Evolutionary conservation across 306 rosid species (phyloP).

Genomic region (Alnus rubra): DNA sequence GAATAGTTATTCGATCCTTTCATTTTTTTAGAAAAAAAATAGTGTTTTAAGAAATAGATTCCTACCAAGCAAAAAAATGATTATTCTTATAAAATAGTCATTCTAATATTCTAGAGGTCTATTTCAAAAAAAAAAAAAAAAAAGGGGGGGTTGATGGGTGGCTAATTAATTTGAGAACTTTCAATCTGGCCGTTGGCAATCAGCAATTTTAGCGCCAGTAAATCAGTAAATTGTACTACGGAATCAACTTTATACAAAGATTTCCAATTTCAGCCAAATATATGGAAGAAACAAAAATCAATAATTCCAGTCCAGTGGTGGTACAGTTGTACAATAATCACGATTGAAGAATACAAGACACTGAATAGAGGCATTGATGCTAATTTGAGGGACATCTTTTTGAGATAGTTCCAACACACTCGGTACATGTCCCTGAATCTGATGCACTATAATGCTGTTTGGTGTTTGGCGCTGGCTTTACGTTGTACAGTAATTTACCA

Average conservation of each 20-base stretch:
- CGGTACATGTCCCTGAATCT: constrained; percentile 30
- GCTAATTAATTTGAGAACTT: too few relatives aligned
- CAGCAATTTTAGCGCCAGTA: not conserved
- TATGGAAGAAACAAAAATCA: not conserved
- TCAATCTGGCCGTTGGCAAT: too few relatives aligned
- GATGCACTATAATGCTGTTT: constrained; percentile 38
- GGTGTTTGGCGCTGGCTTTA: too few relatives aligned
- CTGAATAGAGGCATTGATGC: constrained; percentile 46
- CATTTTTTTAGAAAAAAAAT: too few relatives aligned
- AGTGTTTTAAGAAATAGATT: too few relatives aligned
- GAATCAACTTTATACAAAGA: not conserved
- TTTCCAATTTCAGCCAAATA: constrained; percentile 10
- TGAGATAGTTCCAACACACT: constrained; percentile 51
- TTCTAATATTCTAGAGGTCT: too few relatives aligned
- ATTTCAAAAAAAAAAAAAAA: too few relatives aligned
- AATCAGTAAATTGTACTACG: not conserved
- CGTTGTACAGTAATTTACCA: too few relatives aligned
- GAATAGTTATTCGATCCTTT: too few relatives aligned
- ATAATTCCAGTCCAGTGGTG: constrained; percentile 18
- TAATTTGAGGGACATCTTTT: constrained; percentile 46
- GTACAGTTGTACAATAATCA: constrained; percentile 12
- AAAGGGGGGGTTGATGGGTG: too few relatives aligned
- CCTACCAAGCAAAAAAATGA: too few relatives aligned
- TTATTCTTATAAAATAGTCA: too few relatives aligned
- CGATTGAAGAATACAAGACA: constrained; percentile 37